Conservation (phyloP, 2,329 filamentous ascomycete genomes). For the Phialophora expanda region DNA sequence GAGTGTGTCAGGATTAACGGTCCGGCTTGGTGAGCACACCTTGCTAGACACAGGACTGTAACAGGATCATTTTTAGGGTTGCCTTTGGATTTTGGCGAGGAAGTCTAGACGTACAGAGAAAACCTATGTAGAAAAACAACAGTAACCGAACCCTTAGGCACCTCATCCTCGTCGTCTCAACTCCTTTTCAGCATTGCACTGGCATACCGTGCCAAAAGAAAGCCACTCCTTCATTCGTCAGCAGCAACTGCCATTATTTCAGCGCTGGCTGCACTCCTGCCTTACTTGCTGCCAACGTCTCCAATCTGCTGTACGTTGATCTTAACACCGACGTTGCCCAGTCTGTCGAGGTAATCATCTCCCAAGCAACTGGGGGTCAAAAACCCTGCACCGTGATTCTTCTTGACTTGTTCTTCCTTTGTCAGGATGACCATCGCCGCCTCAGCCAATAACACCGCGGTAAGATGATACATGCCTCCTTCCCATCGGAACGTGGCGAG, state of each 20-base stretch:
- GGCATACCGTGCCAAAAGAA: not conserved
- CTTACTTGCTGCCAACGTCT: conserved; percentile 39
- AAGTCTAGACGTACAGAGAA: conserved; percentile 12
- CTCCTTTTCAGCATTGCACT: conserved; percentile 2
- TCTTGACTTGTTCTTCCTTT: conserved; percentile 48
- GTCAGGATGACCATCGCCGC: conserved; percentile 52
- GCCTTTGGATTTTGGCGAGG: not conserved
- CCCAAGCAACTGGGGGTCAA: conserved; percentile 57
- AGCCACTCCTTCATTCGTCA: not conserved
- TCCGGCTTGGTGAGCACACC: not conserved
- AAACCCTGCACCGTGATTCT: conserved; percentile 52
- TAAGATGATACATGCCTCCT: conserved; percentile 52
- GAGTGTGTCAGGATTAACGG: not conserved
- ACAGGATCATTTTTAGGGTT: not conserved
- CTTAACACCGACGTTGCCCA: conserved; percentile 51
- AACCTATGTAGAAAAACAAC: not conserved
- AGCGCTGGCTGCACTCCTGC: not conserved
- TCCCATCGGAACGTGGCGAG: conserved; percentile 51
- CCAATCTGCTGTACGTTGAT: conserved; percentile 45
- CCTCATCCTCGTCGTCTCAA: conserved; percentile 10
- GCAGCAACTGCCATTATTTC: not conserved
- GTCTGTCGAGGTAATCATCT: conserved; percentile 52
- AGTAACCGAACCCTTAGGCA: not conserved
- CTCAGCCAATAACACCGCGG: conserved; percentile 51
- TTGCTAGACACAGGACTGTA: not conserved